A percentile compares a stretch with the other conserved stretches of the same genome.
Evolutionary conservation across 2,329 filamentous ascomycete species (phyloP).

Genomic region (Aspergillus uvarum): DNA sequence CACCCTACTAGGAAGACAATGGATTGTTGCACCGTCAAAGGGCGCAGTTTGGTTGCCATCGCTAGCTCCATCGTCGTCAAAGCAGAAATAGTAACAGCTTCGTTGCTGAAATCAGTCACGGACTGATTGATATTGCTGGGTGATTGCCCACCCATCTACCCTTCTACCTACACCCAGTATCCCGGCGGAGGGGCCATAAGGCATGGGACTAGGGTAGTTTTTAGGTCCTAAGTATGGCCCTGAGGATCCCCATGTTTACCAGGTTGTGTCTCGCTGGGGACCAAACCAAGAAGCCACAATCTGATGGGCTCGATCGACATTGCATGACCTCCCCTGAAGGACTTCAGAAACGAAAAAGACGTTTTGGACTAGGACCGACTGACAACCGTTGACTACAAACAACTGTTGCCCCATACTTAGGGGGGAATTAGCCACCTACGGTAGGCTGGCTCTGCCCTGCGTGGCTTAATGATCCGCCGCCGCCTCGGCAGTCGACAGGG

Average conservation of each 20-base stretch:
- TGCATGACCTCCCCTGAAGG: slow-evolving; percentile 31
- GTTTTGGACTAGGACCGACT: slow-evolving; percentile 3
- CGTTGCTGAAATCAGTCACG: too few species aligned
- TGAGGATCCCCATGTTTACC: too few species aligned
- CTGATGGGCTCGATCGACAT: slow-evolving; percentile 33
- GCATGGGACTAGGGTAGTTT: too few species aligned
- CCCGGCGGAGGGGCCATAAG: too few species aligned
- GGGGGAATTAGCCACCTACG: not conserved
- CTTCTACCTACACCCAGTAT: too few species aligned
- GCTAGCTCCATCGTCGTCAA: not conserved
- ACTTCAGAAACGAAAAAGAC: slow-evolving; percentile 1
- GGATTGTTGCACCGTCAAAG: not conserved
- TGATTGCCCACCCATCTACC: too few species aligned
- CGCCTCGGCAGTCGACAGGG: slow-evolving; percentile 7
- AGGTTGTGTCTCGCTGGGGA: too few species aligned
- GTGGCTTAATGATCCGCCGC: slow-evolving; percentile 12
- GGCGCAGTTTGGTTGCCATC: not conserved
- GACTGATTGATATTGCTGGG: too few species aligned
- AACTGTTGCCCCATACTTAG: not conserved
- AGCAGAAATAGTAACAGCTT: too few species aligned
- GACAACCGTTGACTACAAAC: not conserved
- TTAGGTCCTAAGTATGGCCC: too few species aligned
- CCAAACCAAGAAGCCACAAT: slow-evolving; percentile 1
- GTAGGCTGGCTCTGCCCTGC: not conserved
- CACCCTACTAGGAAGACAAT: not conserved